Conservation (phyloP, 2,329 filamentous ascomycete genomes). For the Plenodomus biglobosus region DNA sequence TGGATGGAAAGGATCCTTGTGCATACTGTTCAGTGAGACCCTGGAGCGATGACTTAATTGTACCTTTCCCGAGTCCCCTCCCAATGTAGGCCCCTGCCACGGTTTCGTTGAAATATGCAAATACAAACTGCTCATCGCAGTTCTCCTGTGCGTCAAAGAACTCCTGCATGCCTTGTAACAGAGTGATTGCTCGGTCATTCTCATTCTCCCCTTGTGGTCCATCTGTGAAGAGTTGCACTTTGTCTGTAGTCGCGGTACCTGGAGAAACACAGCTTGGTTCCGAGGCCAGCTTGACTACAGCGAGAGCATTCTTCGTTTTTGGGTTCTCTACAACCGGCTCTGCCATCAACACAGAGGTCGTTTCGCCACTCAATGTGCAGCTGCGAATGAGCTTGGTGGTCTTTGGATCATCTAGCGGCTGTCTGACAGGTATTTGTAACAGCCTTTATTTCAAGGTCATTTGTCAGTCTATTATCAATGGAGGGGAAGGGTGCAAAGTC, state of each 20-base stretch:
- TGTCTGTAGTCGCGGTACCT: neutral
- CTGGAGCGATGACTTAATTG: neutral
- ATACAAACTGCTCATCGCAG: constrained; percentile 1
- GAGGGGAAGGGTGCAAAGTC: no score
- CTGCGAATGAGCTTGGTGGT: neutral
- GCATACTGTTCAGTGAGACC: no score
- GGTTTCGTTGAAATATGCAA: constrained; percentile 1
- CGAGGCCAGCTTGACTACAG: no score
- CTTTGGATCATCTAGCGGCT: neutral
- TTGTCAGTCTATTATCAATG: no score
- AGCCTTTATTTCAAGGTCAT: no score
- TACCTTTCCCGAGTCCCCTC: neutral
- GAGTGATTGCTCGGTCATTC: neutral
- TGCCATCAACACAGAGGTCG: neutral
- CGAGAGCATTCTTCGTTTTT: neutral
- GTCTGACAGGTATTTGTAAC: neutral
- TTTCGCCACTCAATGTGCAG: neutral
- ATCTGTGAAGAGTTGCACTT: neutral
- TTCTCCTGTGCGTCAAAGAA: constrained; percentile 1
- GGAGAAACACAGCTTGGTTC: constrained; percentile 1
- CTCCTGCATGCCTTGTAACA: neutral
- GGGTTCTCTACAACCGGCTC: neutral
- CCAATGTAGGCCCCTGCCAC: constrained; percentile 1
- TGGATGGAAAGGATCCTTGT: neutral
- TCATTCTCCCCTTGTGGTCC: no score